phyloP scores from a whole-genome alignment of 1,139 yeast genomes.

The Suhomyces terraborum region DNA sequence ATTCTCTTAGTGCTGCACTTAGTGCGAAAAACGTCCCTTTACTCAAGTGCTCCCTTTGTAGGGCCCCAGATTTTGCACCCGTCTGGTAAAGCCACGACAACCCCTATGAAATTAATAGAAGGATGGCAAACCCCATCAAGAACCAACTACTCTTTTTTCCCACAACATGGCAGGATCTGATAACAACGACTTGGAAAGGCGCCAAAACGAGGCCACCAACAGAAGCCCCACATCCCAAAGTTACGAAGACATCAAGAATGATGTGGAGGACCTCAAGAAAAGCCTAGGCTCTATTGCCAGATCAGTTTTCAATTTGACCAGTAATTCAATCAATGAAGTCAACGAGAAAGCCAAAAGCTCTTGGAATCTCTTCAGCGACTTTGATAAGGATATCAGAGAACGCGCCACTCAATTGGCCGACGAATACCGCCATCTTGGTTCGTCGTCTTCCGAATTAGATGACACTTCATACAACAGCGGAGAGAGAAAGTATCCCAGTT shows the following conservation, averaged over 20 bases:
- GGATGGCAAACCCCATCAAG: constrained; percentile 5
- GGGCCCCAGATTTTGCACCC: constrained; percentile 5
- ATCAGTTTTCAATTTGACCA: constrained; percentile 26
- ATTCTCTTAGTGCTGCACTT: background rate
- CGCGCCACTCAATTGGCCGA: constrained; percentile 5
- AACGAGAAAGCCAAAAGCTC: constrained; percentile 28
- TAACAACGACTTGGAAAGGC: background rate
- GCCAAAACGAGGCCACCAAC: background rate
- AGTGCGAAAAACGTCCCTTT: background rate
- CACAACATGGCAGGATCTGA: background rate
- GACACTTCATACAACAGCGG: background rate
- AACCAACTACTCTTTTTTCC: background rate
- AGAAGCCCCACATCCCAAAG: background rate
- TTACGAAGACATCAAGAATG: constrained; percentile 23
- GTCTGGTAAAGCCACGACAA: constrained; percentile 2
- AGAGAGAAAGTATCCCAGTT: constrained; percentile 6
- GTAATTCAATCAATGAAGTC: constrained; percentile 25
- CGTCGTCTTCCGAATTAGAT: background rate
- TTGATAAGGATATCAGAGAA: constrained; percentile 10
- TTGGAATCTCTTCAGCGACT: background rate
- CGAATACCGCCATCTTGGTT: constrained; percentile 1
- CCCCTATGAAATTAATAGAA: constrained; percentile 1
- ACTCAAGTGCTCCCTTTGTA: no score
- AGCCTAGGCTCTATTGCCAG: constrained; percentile 21
- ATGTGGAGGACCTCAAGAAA: constrained; percentile 23